These are phyloP conservation scores for Phytophthora fragariae DNA, from an alignment of 352 stramenopile species.

Conservation along the genomic window DNA sequence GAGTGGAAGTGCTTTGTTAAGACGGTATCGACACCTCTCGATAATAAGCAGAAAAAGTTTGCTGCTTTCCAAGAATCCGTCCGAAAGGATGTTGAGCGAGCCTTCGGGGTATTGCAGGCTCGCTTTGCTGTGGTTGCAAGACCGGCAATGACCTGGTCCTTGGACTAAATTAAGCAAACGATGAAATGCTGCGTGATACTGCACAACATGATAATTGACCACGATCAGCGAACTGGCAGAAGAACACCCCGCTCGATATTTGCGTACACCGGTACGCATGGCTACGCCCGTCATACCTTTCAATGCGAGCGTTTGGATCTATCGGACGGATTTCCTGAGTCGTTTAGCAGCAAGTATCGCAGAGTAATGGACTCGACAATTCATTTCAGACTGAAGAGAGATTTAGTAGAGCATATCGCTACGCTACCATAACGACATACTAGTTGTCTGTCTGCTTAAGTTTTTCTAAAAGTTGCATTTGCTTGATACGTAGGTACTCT, in stretches of 20 bases:
- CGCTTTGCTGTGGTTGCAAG: slow-evolving; percentile 3
- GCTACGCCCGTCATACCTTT: background rate
- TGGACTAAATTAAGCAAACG: background rate
- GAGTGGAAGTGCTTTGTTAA: background rate
- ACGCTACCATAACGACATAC: background rate
- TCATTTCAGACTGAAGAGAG: slow-evolving; percentile 1
- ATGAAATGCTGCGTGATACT: background rate
- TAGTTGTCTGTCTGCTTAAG: background rate
- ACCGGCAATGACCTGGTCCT: background rate
- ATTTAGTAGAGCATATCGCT: slow-evolving; percentile 3
- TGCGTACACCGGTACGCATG: background rate
- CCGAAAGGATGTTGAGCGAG: slow-evolving; percentile 4
- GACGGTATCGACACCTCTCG: background rate
- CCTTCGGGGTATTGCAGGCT: background rate
- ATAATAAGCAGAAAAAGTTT: slow-evolving; percentile 3
- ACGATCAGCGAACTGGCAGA: background rate
- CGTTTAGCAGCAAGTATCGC: background rate
- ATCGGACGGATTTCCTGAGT: background rate
- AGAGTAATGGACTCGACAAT: background rate
- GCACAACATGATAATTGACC: slow-evolving; percentile 9
- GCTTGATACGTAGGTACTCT: slow-evolving; percentile 8
- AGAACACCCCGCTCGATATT: background rate
- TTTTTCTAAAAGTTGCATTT: slow-evolving; percentile 6
- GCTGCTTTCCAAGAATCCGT: background rate
- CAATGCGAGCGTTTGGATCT: too few relatives aligned